phyloP scores from a whole-genome alignment of 2,329 filamentous ascomycete species.

The Macrophomina pseudophaseolina region DNA sequence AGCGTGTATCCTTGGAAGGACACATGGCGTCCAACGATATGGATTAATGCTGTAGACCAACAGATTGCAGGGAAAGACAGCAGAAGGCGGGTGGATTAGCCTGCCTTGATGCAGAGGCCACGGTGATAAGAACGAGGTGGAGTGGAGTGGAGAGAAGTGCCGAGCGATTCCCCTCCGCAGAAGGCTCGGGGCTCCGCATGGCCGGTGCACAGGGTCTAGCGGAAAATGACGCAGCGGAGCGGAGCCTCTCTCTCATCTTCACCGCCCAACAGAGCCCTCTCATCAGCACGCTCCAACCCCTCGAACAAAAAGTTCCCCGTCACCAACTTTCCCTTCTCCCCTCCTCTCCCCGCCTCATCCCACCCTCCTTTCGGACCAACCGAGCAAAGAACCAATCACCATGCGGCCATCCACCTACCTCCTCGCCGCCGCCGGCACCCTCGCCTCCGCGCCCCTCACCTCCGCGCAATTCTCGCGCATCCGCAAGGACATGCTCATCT shows the following conservation, averaged over 20 bases:
- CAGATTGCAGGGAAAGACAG: no score
- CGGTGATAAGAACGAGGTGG: no score
- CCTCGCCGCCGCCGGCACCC: background rate
- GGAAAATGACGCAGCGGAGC: conserved; percentile 14
- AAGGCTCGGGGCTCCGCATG: background rate
- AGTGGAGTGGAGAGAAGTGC: background rate
- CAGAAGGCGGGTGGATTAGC: no score
- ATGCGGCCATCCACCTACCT: conserved; percentile 6
- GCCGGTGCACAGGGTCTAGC: background rate
- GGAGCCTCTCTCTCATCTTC: background rate
- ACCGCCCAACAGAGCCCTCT: conserved; percentile 1
- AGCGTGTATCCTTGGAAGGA: no score
- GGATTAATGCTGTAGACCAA: no score
- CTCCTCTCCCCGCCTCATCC: background rate
- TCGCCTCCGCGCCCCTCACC: background rate
- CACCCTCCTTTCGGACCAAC: background rate
- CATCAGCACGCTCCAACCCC: background rate
- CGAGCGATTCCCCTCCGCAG: background rate
- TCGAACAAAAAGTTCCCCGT: conserved; percentile 20
- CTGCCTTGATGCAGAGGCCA: no score
- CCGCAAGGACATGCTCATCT: conserved; percentile 19
- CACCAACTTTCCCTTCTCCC: background rate
- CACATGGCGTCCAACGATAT: no score
- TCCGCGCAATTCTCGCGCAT: background rate
- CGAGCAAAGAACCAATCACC: background rate